Percentiles rank a stretch among this genome's conserved stretches.
Conservation (phyloP, 768 basidiomycete genomes). For the Astraeus odoratus region DNA sequence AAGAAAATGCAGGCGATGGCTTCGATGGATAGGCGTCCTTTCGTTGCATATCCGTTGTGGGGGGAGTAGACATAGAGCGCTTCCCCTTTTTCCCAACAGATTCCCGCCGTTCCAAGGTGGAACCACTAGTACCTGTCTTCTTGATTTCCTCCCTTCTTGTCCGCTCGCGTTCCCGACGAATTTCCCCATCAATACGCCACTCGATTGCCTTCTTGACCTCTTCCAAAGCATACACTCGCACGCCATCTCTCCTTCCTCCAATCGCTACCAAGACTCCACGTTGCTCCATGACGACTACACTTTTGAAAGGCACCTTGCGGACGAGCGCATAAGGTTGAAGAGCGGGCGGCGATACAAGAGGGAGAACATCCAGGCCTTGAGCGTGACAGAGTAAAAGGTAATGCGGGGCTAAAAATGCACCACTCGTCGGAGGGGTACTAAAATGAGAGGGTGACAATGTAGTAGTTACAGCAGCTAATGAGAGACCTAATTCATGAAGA, state of each 20-base stretch:
- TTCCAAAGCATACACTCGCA: conserved; percentile 82
- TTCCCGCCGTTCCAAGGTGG: conserved; percentile 32
- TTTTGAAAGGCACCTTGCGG: conserved; percentile 75
- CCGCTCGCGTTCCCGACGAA: conserved; percentile 68
- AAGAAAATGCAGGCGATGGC: conserved; percentile 14
- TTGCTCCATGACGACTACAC: conserved; percentile 89
- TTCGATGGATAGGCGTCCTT: conserved; percentile 14
- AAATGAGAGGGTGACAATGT: conserved; percentile 73
- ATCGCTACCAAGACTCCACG: conserved; percentile 88
- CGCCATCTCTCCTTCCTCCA: conserved; percentile 79
- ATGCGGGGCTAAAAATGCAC: conserved; percentile 75
- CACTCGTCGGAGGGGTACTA: conserved; percentile 66
- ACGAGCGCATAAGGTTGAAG: conserved; percentile 77
- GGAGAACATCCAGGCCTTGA: conserved; percentile 83
- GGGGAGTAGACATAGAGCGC: conserved; percentile 43
- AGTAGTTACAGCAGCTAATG: conserved; percentile 57
- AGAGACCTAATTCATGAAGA: conserved; percentile 69
- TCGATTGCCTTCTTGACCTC: conserved; percentile 82
- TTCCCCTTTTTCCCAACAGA: conserved; percentile 43
- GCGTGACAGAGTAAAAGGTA: conserved; percentile 80
- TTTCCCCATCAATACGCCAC: conserved; percentile 79
- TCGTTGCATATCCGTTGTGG: conserved; percentile 27
- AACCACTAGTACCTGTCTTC: conserved; percentile 33
- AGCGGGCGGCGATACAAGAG: conserved; percentile 66
- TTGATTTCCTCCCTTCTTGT: conserved; percentile 62